Evolutionary conservation across 495 filamentous ascomycete species (phyloP), one percentile per base, ranked within the genome.

Genomic region (Aspergillus coremiiformis): DNA sequence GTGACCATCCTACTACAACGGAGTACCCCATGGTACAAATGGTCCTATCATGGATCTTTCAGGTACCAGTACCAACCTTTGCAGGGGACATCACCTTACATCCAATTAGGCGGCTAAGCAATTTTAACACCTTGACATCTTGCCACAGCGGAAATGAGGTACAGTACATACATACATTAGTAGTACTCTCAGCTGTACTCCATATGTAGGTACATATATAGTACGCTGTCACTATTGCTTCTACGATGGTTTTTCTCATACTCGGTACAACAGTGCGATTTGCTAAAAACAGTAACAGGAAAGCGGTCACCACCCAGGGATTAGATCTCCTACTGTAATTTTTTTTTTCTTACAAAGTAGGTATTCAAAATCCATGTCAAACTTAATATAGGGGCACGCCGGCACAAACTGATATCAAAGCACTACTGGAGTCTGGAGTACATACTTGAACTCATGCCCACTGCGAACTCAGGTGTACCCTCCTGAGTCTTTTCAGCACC

Each of bases 91-190:
- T 23, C 23, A 44, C 20, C 12, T 24, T 21, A 17, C n/a, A 8
- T 17, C 42, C 42, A 45, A 15, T 45, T 15, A 27, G 14, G 22
- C 23, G 15, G 23, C 42, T 27, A 15, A 15, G 3, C 1, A n/a
- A n/a, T n/a, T n/a, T n/a, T n/a, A 22, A 27, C 7, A 27, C 44
- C 44, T n/a, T n/a, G n/a, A 19, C 26, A 15, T 8, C 33, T 47
- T 47, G 44, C 44, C 44, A 47, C 44, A 29, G 44, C 27, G 22
- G 42, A 45, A 10, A 45, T 24, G n/a, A n/a, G n/a, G n/a, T n/a
- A n/a, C n/a, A n/a, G n/a, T n/a, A n/a, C n/a, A n/a, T n/a, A n/a
- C n/a, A n/a, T n/a, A n/a, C n/a, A n/a, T n/a, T n/a, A n/a, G n/a
- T n/a, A n/a, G n/a, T 26, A 8, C 17, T 21, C 17, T 41, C 37